Evolutionary conservation across 2,329 filamentous ascomycete species (phyloP).

Genomic region (Penicillium thymicola): DNA sequence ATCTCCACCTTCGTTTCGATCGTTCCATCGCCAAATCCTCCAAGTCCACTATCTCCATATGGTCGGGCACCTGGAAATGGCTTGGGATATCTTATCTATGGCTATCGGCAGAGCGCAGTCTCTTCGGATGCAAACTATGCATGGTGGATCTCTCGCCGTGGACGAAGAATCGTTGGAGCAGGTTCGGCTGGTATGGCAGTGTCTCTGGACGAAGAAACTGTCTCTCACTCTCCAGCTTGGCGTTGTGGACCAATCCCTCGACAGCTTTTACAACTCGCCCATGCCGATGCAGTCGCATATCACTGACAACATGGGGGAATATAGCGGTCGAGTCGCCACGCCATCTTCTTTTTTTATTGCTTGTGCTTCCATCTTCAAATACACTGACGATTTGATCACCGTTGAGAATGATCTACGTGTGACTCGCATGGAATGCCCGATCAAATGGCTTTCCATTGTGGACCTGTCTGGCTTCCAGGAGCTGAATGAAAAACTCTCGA

Average conservation of each 20-base stretch:
- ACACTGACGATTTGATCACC: neutral
- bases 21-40: neutral
- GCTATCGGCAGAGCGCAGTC: neutral
- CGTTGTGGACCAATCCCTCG: neutral
- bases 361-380: neutral
- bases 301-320: neutral
- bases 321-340: neutral
- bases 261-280: rapidly evolving
- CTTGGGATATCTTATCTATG: neutral
- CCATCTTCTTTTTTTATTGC: neutral
- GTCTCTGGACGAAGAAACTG: neutral
- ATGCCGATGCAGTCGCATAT: neutral
- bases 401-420: neutral
- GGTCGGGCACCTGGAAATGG: neutral
- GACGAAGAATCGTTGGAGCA: neutral
- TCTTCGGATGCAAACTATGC: neutral
- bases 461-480: neutral
- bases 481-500: neutral
- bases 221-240: neutral
- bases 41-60: neutral
- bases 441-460: neutral
- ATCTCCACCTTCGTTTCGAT: neutral
- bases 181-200: neutral
- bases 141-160: neutral
- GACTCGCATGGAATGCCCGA: neutral